A percentile compares a stretch with the other conserved stretches of the same genome.
These are phyloP conservation scores for Boletus patriciae DNA, from an alignment of 768 basidiomycete species.

Conservation along the genomic window DNA sequence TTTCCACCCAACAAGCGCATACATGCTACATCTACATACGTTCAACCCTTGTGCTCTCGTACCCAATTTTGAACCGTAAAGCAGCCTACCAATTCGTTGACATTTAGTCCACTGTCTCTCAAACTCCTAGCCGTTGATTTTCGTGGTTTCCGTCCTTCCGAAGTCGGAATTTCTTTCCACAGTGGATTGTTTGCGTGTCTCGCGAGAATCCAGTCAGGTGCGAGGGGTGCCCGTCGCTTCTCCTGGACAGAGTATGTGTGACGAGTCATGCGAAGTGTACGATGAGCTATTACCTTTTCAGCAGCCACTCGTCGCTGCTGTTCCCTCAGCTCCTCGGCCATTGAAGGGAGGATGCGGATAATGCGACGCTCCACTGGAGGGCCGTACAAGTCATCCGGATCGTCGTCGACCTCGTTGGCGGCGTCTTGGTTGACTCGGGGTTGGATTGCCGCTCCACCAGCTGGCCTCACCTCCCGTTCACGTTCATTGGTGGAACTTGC, in stretches of 20 bases:
- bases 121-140: constrained; percentile 18
- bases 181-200: constrained; percentile 19
- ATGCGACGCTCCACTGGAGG: constrained; percentile 28
- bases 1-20: background rate
- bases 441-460: background rate
- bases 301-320: constrained; percentile 16
- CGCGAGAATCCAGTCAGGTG: constrained; percentile 27
- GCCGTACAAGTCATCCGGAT: constrained; percentile 30
- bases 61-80: constrained; percentile 20
- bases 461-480: background rate
- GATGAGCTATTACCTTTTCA: constrained; percentile 15
- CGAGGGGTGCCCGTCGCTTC: constrained; percentile 15
- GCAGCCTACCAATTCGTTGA: constrained; percentile 16
- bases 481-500: background rate
- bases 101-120: constrained; percentile 13
- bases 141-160: constrained; percentile 13
- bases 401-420: constrained; percentile 13
- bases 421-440: background rate
- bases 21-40: background rate
- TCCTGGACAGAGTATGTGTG: constrained; percentile 11
- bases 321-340: constrained; percentile 27
- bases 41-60: constrained; percentile 8
- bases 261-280: background rate
- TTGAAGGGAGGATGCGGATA: constrained; percentile 27
- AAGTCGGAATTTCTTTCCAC: constrained; percentile 11